Evolutionary conservation across 768 basidiomycete genomes (phyloP).

Genomic region (Pulveroboletus sp.): DNA sequence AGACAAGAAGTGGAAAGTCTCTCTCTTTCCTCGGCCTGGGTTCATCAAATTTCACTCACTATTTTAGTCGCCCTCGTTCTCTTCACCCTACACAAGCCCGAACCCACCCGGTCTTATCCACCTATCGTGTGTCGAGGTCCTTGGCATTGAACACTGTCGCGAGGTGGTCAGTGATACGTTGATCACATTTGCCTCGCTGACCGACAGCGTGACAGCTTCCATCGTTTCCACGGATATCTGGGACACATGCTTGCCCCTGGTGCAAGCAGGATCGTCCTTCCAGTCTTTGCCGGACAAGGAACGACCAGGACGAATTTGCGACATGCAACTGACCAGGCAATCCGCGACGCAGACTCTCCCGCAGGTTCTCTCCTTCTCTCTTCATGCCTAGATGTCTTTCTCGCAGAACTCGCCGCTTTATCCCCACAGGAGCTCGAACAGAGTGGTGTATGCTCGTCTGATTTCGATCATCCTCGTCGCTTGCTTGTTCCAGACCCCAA

Average conservation of each 20-base stretch:
- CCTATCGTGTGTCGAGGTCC: not conserved
- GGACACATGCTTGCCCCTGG: slow-evolving; percentile 7
- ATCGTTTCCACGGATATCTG: not conserved
- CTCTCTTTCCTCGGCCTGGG: slow-evolving; percentile 15
- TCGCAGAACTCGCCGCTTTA: slow-evolving; percentile 44
- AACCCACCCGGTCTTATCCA: too few species aligned
- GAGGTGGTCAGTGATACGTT: not conserved
- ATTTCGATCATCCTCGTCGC: slow-evolving; percentile 39
- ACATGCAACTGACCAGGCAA: slow-evolving; percentile 34
- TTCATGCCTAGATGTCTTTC: slow-evolving; percentile 48
- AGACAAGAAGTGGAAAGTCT: slow-evolving; percentile 18
- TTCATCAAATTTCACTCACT: slow-evolving; percentile 2
- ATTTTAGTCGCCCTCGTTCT: slow-evolving; percentile 9
- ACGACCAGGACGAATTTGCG: slow-evolving; percentile 31
- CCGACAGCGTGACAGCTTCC: not conserved
- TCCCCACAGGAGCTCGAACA: slow-evolving; percentile 32
- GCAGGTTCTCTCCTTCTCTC: slow-evolving; percentile 39
- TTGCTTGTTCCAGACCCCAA: slow-evolving; percentile 37
- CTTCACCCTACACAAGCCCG: too few species aligned
- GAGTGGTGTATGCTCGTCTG: slow-evolving; percentile 36
- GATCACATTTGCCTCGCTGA: not conserved
- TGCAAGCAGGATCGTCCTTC: slow-evolving; percentile 29
- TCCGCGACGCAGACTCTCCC: slow-evolving; percentile 39
- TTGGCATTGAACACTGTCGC: not conserved
- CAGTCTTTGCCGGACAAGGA: slow-evolving; percentile 57